Base-by-base conservation (phyloP, 257 asterid genomes). In the Lavandula angustifolia region DNA sequence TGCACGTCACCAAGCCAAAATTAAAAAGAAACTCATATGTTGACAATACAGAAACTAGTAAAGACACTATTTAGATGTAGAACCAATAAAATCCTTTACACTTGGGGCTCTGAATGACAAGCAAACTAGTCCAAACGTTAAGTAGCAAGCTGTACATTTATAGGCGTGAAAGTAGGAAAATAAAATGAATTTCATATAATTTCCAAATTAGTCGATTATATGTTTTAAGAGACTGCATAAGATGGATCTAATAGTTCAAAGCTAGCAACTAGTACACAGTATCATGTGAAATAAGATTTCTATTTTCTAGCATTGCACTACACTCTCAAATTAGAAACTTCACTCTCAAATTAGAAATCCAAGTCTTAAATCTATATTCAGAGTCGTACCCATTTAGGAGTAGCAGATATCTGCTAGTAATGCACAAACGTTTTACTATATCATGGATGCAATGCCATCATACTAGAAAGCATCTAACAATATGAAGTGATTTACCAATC, bases 181-280 rank as follows among this genome's bases (percentile, higher is more conserved):
- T 22, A 22, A 22, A 22, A 22, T 22, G 27, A 22, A 22, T 22
- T 22, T 22, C 1, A 22, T 22, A 1, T 22, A 22, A 55, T 4
- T 17, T 41, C 42, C 72, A 58, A 42, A 53, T 27, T 18, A 46
- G 41, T 47, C n/a, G 49, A 73, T 34, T 44, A 48, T 46, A 42
- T 40, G 67, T 57, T 50, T 40, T 12, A 13, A n/a, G 35, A 38
- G 14, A 44, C 33, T 7, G 34, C 13, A 54, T 37, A 27, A 13
- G 31, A 33, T 41, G 59, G 47, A 58, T 29, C 46, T 6, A 41
- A 8, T 49, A n/a, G 22, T 37, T 34, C 50, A 66, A 57, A 22
- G 49, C 52, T 59, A 34, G 60, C 62, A 54, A 47, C 38, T 17
- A n/a, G 33, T 42, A 35, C 38, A 22, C 58, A 29, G 27, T 41